Evolutionary conservation across 805 yeast genomes (phyloP), one percentile per base, ranked within the genome.

Genomic region (Candida jianshihensis): DNA sequence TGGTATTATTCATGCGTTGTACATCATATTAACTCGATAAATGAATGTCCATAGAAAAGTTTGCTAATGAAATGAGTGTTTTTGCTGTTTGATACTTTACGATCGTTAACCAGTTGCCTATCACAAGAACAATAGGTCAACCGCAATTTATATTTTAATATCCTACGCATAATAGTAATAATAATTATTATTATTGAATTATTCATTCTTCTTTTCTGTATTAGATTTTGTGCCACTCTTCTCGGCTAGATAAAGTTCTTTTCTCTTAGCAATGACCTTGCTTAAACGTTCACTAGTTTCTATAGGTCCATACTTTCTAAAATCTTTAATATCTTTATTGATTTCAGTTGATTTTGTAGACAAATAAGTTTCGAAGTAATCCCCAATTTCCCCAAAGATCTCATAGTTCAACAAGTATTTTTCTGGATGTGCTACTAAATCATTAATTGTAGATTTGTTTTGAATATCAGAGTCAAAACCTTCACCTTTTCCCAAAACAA

Each of bases 401-500:
- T 73, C 78, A 53, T 72, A 78, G 46, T 68, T 71, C 43, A 81
- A 58, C 26, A 64, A 61, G 49, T 81, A 75, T 55, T 72, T 72
- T 26, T 61, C 60, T 34, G 63, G 61, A 33, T 59, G 50, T 27
- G 52, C 49, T 34, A 60, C 64, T 38, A 68, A 46, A 25, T 66
- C 62, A 38, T 68, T 59, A 43, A 67, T 57, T 10, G 63, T 59
- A 20, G 54, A 46, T 13, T 46, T 57, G 42, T 71, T 63, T 22
- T 61, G 52, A 55, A 64, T 35, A 66, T 51, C 30, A 74, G 82
- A 37, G 49, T 73, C 71, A 61, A 68, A 90, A 20, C 97, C 97
- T 65, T 90, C 97, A 37, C 90, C 95, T 10, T 63, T 60, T n/a
- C 71, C 72, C 43, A 90, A 72, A 12, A 57, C 57, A 19, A 78